Conservation (phyloP, 2,329 filamentous ascomycete species). For the Fonsecaea nubica region DNA sequence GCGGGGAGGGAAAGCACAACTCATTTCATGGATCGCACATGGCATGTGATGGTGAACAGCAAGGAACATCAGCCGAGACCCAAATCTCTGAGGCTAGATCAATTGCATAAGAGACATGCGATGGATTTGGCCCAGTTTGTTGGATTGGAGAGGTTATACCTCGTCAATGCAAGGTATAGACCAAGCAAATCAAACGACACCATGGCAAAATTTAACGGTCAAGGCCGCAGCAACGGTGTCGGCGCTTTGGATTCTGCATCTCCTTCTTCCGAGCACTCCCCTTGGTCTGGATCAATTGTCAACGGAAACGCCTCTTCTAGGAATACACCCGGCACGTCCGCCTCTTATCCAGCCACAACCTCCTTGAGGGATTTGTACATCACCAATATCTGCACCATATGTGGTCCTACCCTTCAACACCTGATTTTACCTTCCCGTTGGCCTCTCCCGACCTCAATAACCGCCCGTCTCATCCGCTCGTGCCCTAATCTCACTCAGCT, state of each 20-base stretch:
- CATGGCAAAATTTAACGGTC: not conserved
- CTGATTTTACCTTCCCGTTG: slow-evolving; percentile 64
- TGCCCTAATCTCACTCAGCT: slow-evolving; percentile 67
- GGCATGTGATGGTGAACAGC: slow-evolving; percentile 45
- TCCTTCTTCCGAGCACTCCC: slow-evolving; percentile 36
- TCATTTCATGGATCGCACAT: slow-evolving; percentile 64
- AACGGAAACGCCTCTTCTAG: slow-evolving; percentile 28
- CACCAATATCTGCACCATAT: slow-evolving; percentile 57
- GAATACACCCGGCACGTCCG: slow-evolving; percentile 39
- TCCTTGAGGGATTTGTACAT: slow-evolving; percentile 56
- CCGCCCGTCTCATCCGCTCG: slow-evolving; percentile 59
- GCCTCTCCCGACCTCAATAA: slow-evolving; percentile 56
- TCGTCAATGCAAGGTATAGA: slow-evolving; percentile 51
- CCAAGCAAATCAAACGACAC: slow-evolving; percentile 7
- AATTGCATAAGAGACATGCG: slow-evolving; percentile 53
- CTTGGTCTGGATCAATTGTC: slow-evolving; percentile 38
- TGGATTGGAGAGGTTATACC: slow-evolving; percentile 60
- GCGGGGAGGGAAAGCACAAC: slow-evolving; percentile 44
- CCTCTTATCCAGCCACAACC: slow-evolving; percentile 2
- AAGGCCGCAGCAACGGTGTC: not conserved
- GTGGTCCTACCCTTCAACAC: slow-evolving; percentile 60
- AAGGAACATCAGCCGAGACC: slow-evolving; percentile 44
- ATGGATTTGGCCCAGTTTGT: slow-evolving; percentile 52
- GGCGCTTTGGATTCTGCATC: slow-evolving; percentile 14
- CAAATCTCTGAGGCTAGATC: slow-evolving; percentile 59